Evolutionary conservation across 2,329 filamentous ascomycete species (phyloP).

Genomic region (Penicillium fuscoglaucum): DNA sequence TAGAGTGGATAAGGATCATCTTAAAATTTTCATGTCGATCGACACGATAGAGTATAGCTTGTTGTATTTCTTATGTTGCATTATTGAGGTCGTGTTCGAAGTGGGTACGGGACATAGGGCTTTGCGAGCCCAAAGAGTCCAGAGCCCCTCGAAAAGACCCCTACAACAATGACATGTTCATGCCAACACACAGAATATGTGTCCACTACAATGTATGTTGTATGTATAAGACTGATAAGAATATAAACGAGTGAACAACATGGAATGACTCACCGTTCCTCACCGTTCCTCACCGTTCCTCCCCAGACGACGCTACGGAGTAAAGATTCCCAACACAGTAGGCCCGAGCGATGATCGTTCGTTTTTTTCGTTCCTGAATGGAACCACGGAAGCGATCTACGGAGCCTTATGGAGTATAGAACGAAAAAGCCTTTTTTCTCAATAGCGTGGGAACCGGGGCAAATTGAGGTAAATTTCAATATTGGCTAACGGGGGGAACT

Average conservation of each 20-base stretch:
- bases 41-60: background rate
- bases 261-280: constrained; percentile 15
- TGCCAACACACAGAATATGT: background rate
- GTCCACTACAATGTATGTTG: no score
- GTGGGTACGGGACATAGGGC: background rate
- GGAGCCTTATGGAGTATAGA: background rate
- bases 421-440: background rate
- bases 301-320: constrained; percentile 1
- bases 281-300: constrained; percentile 9
- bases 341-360: constrained; percentile 12
- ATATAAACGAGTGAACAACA: background rate
- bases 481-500: background rate
- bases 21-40: background rate
- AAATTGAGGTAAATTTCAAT: background rate
- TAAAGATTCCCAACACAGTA: constrained; percentile 11
- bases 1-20: background rate
- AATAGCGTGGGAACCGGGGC: background rate
- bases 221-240: background rate
- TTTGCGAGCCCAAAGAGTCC: background rate
- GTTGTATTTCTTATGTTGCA: background rate
- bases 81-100: background rate
- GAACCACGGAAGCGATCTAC: constrained; percentile 1
- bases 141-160: background rate
- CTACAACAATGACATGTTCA: background rate
- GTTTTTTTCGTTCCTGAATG: constrained; percentile 4